Evolutionary conservation across 2,329 filamentous ascomycete genomes (phyloP).

Genomic region (Pseudogymnoascus sp.): DNA sequence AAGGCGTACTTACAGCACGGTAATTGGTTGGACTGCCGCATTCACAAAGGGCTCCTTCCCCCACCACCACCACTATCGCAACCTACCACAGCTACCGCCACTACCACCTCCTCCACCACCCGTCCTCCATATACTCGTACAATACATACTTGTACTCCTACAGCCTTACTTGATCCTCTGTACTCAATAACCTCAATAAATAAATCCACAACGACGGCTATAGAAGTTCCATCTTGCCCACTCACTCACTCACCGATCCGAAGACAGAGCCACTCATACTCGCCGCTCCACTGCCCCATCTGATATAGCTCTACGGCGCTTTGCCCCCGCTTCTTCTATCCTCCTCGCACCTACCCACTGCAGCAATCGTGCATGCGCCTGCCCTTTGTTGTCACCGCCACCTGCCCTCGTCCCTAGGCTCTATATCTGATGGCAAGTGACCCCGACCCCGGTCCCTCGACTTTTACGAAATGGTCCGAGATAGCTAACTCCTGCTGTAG

Average conservation of each 20-base stretch:
- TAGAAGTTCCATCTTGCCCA: not conserved
- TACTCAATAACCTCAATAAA: not conserved
- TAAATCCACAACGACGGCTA: not conserved
- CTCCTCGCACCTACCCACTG: not conserved
- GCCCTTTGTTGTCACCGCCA: slow-evolving; percentile 3
- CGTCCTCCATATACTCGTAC: not conserved
- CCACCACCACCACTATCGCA: not conserved
- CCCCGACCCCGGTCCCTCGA: not conserved
- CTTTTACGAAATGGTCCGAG: not conserved
- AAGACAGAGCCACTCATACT: not conserved
- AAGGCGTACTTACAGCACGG: not conserved
- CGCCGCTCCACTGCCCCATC: not conserved
- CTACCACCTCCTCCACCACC: not conserved
- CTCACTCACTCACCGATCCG: not conserved
- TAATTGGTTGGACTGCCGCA: not conserved
- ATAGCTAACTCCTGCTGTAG: not conserved
- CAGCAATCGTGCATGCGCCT: not conserved
- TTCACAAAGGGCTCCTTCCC: slow-evolving; percentile 1
- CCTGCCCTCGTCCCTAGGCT: slow-evolving; percentile 18
- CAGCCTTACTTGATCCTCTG: not conserved
- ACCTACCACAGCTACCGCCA: not conserved
- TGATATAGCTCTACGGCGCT: not conserved
- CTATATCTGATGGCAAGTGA: slow-evolving; percentile 23
- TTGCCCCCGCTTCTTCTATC: not conserved
- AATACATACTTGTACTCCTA: not conserved